Conservation (phyloP, 495 filamentous ascomycete genomes). For the Pyronema omphalodes region DNA sequence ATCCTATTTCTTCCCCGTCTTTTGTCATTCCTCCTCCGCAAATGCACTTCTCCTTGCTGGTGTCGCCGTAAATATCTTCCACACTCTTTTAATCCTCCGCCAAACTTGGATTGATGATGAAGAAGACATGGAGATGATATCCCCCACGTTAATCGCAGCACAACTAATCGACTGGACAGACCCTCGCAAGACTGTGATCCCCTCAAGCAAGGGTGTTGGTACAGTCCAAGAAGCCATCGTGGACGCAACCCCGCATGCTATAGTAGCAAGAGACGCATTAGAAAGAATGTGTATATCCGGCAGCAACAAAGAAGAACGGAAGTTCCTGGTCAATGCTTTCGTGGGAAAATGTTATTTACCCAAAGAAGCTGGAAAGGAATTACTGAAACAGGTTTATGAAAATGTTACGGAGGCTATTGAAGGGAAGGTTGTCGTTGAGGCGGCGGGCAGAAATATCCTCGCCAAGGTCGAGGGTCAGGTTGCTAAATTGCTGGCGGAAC, state of each 20-base stretch:
- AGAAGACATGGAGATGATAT: slow-evolving; percentile 46
- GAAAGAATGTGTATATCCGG: slow-evolving; percentile 36
- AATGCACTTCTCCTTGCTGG: slow-evolving; percentile 64
- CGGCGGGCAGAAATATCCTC: slow-evolving; percentile 52
- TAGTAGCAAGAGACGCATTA: slow-evolving; percentile 44
- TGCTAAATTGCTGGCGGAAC: slow-evolving; percentile 41
- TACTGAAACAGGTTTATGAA: slow-evolving; percentile 33
- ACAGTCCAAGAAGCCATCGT: slow-evolving; percentile 39
- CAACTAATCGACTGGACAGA: slow-evolving; percentile 94
- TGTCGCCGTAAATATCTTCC: slow-evolving; percentile 50
- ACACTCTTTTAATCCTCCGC: slow-evolving; percentile 35
- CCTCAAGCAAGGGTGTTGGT: slow-evolving; percentile 33
- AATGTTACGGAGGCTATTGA: slow-evolving; percentile 51
- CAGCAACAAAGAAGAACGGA: slow-evolving; percentile 68
- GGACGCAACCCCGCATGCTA: slow-evolving; percentile 48
- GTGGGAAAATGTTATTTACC: slow-evolving; percentile 71
- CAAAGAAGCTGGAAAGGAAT: slow-evolving; percentile 33
- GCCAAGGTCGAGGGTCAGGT: slow-evolving; percentile 57
- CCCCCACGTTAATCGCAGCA: slow-evolving; percentile 50
- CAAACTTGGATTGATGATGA: slow-evolving; percentile 33
- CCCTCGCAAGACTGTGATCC: slow-evolving; percentile 56
- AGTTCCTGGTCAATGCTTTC: slow-evolving; percentile 48
- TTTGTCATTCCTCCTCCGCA: slow-evolving; percentile 61
- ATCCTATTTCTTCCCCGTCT: slow-evolving; percentile 91
- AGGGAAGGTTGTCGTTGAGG: slow-evolving; percentile 45